Percentiles rank a stretch among this genome's conserved stretches.
Conservation (phyloP, 371 early-diverging fungal genomes). For the Rhizopus arrhizus region DNA sequence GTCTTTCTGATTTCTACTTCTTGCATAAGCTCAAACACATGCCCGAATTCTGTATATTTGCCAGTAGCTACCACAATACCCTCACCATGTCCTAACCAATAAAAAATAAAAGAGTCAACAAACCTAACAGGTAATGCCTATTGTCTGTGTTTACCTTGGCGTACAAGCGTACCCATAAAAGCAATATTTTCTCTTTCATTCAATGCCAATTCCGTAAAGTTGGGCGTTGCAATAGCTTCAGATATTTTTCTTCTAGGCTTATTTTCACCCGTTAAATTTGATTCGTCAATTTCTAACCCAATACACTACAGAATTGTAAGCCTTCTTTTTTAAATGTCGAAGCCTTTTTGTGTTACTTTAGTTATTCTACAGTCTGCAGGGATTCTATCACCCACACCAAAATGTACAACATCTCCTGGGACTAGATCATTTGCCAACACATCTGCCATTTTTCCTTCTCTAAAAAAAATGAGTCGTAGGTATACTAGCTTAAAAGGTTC, state of each 20-base stretch:
- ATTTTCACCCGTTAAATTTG: slow-evolving; percentile 88
- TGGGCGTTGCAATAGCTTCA: slow-evolving; percentile 52
- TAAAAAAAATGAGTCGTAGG: slow-evolving; percentile 16
- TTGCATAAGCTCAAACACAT: slow-evolving; percentile 83
- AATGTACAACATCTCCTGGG: slow-evolving; percentile 82
- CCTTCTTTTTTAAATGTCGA: not conserved
- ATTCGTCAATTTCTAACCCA: slow-evolving; percentile 85
- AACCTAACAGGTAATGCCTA: not conserved
- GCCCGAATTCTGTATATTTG: slow-evolving; percentile 85
- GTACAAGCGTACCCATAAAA: slow-evolving; percentile 88
- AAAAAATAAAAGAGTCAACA: not conserved
- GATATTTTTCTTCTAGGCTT: slow-evolving; percentile 72
- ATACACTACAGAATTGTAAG: slow-evolving; percentile 46
- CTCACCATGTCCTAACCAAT: slow-evolving; percentile 63
- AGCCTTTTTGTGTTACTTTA: slow-evolving; percentile 38
- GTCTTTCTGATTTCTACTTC: slow-evolving; percentile 83
- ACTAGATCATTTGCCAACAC: slow-evolving; percentile 77
- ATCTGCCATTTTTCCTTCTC: slow-evolving; percentile 61
- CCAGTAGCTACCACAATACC: slow-evolving; percentile 88
- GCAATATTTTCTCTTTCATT: slow-evolving; percentile 82
- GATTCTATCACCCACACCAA: slow-evolving; percentile 85
- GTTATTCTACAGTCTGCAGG: slow-evolving; percentile 85
- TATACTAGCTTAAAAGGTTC: not conserved
- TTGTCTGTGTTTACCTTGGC: slow-evolving; percentile 53
- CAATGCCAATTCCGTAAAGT: slow-evolving; percentile 61